Evolutionary conservation across 176 grass and related monocot species (phyloP).

Genomic region (Secale cereale): DNA sequence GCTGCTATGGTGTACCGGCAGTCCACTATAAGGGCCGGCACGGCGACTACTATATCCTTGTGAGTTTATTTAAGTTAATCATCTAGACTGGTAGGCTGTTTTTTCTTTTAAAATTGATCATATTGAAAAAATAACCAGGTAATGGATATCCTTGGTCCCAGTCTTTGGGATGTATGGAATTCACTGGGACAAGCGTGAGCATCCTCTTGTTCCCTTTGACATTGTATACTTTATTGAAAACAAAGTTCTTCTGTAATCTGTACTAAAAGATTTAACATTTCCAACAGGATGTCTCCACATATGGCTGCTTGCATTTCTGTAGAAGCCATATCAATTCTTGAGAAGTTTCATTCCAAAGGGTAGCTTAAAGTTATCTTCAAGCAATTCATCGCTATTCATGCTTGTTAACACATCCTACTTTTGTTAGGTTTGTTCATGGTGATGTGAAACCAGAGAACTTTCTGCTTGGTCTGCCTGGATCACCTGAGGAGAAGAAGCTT

Average conservation of each 20-base stretch:
- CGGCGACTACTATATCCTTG: constrained; percentile 84
- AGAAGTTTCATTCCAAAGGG: constrained; percentile 90
- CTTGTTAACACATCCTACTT: not conserved
- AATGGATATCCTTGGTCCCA: constrained; percentile 98
- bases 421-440: constrained; percentile 95
- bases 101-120: not conserved
- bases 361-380: constrained; percentile 29
- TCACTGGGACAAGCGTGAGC: constrained; percentile 79
- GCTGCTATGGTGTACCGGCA: constrained; percentile 77
- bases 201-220: constrained; percentile 12
- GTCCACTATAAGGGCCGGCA: constrained; percentile 91
- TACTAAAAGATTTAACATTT: constrained; percentile 27
- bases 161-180: constrained; percentile 98
- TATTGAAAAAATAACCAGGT: constrained; percentile 47
- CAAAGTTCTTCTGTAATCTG: not conserved
- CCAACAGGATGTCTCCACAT: constrained; percentile 65
- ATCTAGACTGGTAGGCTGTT: constrained; percentile 12
- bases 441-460: constrained; percentile 99
- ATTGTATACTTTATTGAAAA: constrained; percentile 8
- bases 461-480: constrained; percentile 86
- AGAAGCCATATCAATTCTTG: constrained; percentile 88
- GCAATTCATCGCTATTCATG: not conserved
- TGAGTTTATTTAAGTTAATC: constrained; percentile 43
- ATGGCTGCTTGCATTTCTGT: constrained; percentile 97
- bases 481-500: constrained; percentile 89